phyloP scores from a whole-genome alignment of 345 rosid species.

The Corchorus capsularis region DNA sequence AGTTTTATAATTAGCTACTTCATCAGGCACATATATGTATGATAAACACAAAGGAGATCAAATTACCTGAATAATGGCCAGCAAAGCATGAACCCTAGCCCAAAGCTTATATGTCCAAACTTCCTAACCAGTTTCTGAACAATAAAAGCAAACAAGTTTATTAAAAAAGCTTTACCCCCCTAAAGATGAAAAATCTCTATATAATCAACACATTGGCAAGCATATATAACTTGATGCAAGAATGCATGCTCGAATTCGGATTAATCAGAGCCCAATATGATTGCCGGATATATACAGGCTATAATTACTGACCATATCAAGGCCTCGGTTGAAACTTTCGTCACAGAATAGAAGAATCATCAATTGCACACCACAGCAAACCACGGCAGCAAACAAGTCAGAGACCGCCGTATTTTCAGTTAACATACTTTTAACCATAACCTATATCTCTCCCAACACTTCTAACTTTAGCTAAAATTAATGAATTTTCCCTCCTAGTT shows the following conservation, averaged over 20 bases:
- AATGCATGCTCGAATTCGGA: too few relatives aligned
- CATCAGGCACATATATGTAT: constrained; percentile 9
- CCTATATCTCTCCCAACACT: background rate
- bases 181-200: too few relatives aligned
- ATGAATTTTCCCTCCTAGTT: background rate
- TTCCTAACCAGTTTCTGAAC: constrained; percentile 70
- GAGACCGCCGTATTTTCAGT: constrained; percentile 9
- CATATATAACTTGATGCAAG: too few relatives aligned
- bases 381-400: constrained; percentile 22
- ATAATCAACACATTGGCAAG: too few relatives aligned
- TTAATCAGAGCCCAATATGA: too few relatives aligned
- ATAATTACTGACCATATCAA: constrained; percentile 32
- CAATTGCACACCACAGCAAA: constrained; percentile 5
- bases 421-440: background rate
- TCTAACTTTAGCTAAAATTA: background rate
- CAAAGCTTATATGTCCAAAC: constrained; percentile 85
- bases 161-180: too few relatives aligned
- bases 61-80: constrained; percentile 78
- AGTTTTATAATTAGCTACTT: constrained; percentile 21
- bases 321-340: constrained; percentile 32
- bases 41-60: constrained; percentile 20
- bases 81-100: constrained; percentile 86
- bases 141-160: constrained; percentile 18
- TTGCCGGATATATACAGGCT: too few relatives aligned
- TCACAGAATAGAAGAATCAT: constrained; percentile 27